Conservation (phyloP, 805 yeast genomes). For the Pichia deserticola region DNA sequence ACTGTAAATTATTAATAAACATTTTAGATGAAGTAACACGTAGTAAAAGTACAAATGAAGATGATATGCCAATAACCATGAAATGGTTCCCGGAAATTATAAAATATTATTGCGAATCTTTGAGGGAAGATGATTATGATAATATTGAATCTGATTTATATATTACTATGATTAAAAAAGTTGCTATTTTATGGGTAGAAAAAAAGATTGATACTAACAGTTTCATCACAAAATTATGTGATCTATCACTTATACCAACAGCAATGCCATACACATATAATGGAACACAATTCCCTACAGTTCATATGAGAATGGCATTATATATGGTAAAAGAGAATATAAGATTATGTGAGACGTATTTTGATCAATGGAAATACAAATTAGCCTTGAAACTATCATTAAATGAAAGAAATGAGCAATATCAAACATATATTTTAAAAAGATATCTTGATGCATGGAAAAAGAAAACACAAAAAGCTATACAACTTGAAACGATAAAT, state of each 20-base stretch:
- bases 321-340: conserved; percentile 13
- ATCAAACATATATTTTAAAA: neutral
- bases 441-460: neutral
- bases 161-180: conserved; percentile 14
- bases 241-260: conserved; percentile 23
- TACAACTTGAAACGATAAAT: neutral
- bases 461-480: neutral
- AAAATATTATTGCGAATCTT: conserved; percentile 14
- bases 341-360: conserved; percentile 16
- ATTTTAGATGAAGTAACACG: neutral
- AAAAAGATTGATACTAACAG: conserved; percentile 8
- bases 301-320: conserved; percentile 23
- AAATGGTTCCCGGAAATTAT: conserved; percentile 23
- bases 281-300: conserved; percentile 16
- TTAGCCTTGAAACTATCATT: neutral
- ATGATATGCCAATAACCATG: conserved; percentile 12
- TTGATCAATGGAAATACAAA: conserved; percentile 13
- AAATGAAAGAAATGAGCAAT: neutral
- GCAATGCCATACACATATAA: conserved; percentile 15
- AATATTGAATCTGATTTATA: conserved; percentile 18
- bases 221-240: conserved; percentile 16
- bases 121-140: conserved; percentile 12
- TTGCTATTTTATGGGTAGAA: conserved; percentile 15
- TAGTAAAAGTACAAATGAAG: neutral
- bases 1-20: neutral